Evolutionary conservation across 2,329 filamentous ascomycete species (phyloP), one percentile per base, ranked within the genome.

Genomic region (Esteya vermicola): DNA sequence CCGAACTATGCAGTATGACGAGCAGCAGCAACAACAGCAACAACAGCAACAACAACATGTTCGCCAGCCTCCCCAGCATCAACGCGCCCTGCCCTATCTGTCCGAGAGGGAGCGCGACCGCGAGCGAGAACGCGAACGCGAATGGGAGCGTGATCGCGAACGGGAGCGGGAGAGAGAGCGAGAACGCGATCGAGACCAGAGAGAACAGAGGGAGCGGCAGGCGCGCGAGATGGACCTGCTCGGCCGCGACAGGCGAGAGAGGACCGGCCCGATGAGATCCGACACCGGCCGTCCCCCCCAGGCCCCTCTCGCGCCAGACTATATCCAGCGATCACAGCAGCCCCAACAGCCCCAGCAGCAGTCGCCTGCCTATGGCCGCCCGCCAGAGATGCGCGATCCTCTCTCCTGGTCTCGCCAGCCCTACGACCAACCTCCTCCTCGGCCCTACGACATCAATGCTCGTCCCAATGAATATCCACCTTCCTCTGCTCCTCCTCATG

Each of bases 1-100:
- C 19, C 53, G 57, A 12, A 57, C 61, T 3, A 49, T 64, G 13
- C 64, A 69, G 36, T 73, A 68, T 47, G 72, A 78, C 42, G 70
- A 75, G 18, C 65, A 33, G 12, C 36, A 22, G 25, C 25, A 26
- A 26, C 25, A 26, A 13, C 25, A 26, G 25, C 25, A 26, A 13
- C 25, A 26, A 13, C 25, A 26, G 25, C 25, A 26, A 26, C 25
- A 26, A 26, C 25, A 26, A 13, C 28, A 31, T 21, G 16, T 19
- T 4, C 31, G 9, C 18, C 65, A 20, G 13, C 33, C 59, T 18
- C 54, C 31, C 10, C 31, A 33, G 18, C 31, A 33, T 19, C 31
- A 33, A n/a, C 31, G 31, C 18, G 31, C 31, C 12, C 18, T 33
- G 9, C 31, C 31, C 9, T 33, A 33, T 19, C n/a, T 33, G 31